A percentile compares a stretch with the other conserved stretches of the same genome.
phyloP scores from a whole-genome alignment of 2,329 filamentous ascomycete genomes.

The Clarireedia sp. region DNA sequence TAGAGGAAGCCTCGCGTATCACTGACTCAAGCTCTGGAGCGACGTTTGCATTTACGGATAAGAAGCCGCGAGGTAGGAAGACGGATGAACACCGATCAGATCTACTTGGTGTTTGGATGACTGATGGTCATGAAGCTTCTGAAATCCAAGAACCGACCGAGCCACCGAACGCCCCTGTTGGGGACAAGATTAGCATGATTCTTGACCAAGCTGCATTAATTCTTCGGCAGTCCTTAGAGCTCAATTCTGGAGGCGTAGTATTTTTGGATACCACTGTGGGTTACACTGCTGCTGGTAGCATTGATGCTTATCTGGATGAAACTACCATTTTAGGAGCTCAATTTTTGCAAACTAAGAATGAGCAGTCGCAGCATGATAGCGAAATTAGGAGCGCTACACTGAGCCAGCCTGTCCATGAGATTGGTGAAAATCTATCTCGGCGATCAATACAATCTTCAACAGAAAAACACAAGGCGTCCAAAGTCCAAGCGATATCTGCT shows the following conservation, averaged over 20 bases:
- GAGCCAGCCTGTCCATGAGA: no score
- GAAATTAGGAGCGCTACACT: no score
- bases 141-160: neutral
- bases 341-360: neutral
- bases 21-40: neutral
- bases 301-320: constrained; percentile 10
- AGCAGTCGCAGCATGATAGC: no score
- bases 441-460: neutral
- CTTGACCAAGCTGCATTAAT: constrained; percentile 25
- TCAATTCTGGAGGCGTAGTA: constrained; percentile 23
- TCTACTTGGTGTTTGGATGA: no score
- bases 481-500: constrained; percentile 22
- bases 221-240: constrained; percentile 24
- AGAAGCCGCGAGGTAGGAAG: no score
- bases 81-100: no score
- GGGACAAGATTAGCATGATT: constrained; percentile 23
- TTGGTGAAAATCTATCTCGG: neutral
- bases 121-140: neutral
- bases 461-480: constrained; percentile 16
- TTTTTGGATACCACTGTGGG: constrained; percentile 24
- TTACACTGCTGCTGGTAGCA: constrained; percentile 14
- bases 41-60: neutral
- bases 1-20: constrained; percentile 32
- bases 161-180: neutral
- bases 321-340: constrained; percentile 12